Base-by-base conservation (phyloP, 1,284 basidiomycete species). In the Cystobasidium pallidum region DNA sequence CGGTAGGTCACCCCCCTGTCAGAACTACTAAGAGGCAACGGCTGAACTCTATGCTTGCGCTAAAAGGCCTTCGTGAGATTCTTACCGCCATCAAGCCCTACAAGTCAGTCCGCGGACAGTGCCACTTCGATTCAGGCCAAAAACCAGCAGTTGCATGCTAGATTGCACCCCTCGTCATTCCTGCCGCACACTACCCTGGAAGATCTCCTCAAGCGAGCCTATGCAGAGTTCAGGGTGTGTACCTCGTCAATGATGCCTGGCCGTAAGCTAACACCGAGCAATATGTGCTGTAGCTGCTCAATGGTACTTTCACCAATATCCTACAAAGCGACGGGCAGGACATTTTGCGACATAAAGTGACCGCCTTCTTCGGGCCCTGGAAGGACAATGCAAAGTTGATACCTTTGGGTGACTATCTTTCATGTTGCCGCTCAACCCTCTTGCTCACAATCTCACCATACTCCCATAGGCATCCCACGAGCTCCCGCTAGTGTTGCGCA, bases 321-420 rank as follows among this genome's bases (percentile, higher is more conserved):
- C 41, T 66, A 11, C 19, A 66, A 13, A 24, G 2, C 17, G 64
- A 17, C 10, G 64, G 64, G 30, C 30, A 26, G 11, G 32, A 49
- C 17, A 32, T 0, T 7, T 34, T 66, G 3, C 47, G 34, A 26
- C 8, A 17, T 11, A 55, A 55, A 21, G 17, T 66, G 51, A 11
- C 43, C 7, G 19, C 52, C 24, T 66, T 55, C 52, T 66, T 66
- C 51, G 64, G 57, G 28, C n/a, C 24, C 8, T 66, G 64, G 64
- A 36, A n/a, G 24, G 17, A 36, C 24, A 21, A 51, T 4, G 45
- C 62, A 26, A 47, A 36, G 26, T 15, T 64, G 21, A 34, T 64
- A 47, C 62, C 62, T 24, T 28, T 64, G 3, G 62, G 62, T 64
- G 28, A 39, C 39, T 24, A 45, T 45, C 43, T 10, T 1, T 21